phyloP scores from a whole-genome alignment of 257 asterid species.

The Solanum sitiens region DNA sequence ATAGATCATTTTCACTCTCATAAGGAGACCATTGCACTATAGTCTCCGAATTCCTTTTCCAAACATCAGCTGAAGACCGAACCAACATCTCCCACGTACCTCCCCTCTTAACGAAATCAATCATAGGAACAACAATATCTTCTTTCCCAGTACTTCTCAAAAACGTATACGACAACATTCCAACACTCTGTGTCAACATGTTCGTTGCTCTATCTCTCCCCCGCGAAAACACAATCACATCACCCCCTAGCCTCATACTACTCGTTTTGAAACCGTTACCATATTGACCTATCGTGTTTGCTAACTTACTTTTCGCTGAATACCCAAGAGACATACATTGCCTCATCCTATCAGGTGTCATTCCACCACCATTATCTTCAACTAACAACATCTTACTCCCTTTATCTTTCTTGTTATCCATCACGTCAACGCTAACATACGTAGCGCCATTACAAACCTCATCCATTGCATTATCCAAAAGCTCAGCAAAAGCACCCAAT shows the following conservation, averaged over 20 bases:
- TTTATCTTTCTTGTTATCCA: constrained; percentile 31
- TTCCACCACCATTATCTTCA: constrained; percentile 97
- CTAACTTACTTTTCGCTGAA: constrained; percentile 75
- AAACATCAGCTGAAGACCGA: constrained; percentile 31
- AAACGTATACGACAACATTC: constrained; percentile 65
- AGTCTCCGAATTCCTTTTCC: constrained; percentile 48
- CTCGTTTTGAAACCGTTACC: constrained; percentile 90
- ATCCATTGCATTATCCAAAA: constrained; percentile 71
- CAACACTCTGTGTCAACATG: constrained; percentile 59
- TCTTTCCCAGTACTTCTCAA: constrained; percentile 58
- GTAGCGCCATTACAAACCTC: constrained; percentile 69
- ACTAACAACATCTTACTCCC: constrained; percentile 43
- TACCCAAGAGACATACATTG: constrained; percentile 98
- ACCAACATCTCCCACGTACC: constrained; percentile 33
- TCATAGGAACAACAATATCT: constrained; percentile 82
- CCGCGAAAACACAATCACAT: constrained; percentile 67
- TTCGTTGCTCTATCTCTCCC: constrained; percentile 39
- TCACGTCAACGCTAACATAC: constrained; percentile 46
- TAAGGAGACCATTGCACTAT: constrained; percentile 71
- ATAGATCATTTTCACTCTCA: constrained; percentile 40
- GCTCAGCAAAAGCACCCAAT: constrained; percentile 90
- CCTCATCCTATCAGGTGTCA: constrained; percentile 87
- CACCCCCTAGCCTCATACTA: constrained; percentile 94
- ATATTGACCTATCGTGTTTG: constrained; percentile 81
- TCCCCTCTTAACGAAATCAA: constrained; percentile 53